Base-by-base conservation (phyloP, 805 yeast genomes). In the Wickerhamiella domercqiae region DNA sequence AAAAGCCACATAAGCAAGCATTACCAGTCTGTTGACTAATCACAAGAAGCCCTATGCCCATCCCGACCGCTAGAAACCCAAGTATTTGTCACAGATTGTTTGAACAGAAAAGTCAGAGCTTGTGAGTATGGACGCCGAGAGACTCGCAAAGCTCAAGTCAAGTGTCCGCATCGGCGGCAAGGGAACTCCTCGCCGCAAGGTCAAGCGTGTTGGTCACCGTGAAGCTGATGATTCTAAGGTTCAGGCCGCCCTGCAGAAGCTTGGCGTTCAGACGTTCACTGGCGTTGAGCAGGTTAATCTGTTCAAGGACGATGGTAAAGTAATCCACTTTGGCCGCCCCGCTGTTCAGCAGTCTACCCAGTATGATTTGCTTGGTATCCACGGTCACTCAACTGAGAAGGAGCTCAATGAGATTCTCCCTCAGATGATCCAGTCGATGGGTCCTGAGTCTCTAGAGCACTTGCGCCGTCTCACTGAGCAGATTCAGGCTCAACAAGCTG, bases 211-310 rank as follows among this genome's bases (percentile, higher is more conserved):
- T 51, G 51, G 48, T 44, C 52, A 54, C 55, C 57, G 70, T 45
- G 83, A 79, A 64, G 65, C 60, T 46, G 83, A 75, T 54, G 94
- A 84, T 58, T 70, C 83, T 63, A 84, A 86, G 67, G 71, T 87
- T 62, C 84, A 82, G 67, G 80, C 76, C 53, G 74, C 87, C 56
- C 70, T 87, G 65, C 78, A 75, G 62, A 84, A 86, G 68, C 70
- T 87, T 61, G 78, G 80, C 64, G 93, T 86, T 49, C 81, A 78
- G 64, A 78, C 83, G 55, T 66, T 87, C 53, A 84, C 79, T 50
- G 83, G 80, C 56, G 77, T 87, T 55, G 93, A 83, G 62, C 96
- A 87, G 70, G 97, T 94, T 57, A 87, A 86, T 75, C 81, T 87
- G 71, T 86, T 90, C 80, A 79, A 71, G 64, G 94, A 83, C 48